phyloP scores from a whole-genome alignment of 371 early-diverging fungal species.

The Actinomortierella ambigua region DNA sequence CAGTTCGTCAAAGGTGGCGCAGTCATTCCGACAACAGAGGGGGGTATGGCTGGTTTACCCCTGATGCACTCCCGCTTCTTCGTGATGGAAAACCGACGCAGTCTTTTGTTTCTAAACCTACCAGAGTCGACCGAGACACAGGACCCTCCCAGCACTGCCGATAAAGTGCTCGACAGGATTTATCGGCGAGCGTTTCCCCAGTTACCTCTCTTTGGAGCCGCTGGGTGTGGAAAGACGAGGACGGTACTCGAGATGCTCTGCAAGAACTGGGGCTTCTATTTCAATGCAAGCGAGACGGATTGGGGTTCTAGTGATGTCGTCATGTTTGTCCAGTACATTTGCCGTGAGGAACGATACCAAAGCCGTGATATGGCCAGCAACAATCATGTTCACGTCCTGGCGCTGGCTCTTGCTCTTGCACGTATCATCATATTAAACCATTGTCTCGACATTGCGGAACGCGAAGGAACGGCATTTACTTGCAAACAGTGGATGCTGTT shows the following conservation, averaged over 20 bases:
- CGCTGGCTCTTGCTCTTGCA: constrained; percentile 19
- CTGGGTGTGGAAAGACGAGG: constrained; percentile 27
- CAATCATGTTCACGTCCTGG: constrained; percentile 23
- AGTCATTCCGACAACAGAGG: constrained; percentile 14
- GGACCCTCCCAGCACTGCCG: constrained; percentile 19
- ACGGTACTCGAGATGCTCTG: constrained; percentile 22
- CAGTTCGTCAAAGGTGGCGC: constrained; percentile 9
- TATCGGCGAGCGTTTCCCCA: constrained; percentile 8
- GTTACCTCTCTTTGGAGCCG: constrained; percentile 13
- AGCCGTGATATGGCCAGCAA: constrained; percentile 5
- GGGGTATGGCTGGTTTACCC: constrained; percentile 13
- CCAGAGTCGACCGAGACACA: constrained; percentile 17
- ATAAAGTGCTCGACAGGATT: constrained; percentile 10
- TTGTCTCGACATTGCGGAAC: constrained; percentile 18
- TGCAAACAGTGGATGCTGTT: constrained; percentile 23
- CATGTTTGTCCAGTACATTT: constrained; percentile 13
- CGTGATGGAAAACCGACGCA: constrained; percentile 6
- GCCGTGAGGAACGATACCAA: constrained; percentile 18
- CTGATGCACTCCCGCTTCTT: constrained; percentile 5
- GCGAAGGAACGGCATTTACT: constrained; percentile 14
- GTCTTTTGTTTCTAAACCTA: constrained; percentile 21
- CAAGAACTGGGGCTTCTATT: constrained; percentile 32
- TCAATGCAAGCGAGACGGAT: constrained; percentile 18
- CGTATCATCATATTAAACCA: constrained; percentile 22
- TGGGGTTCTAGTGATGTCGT: constrained; percentile 22